Conservation (phyloP, 2,329 filamentous ascomycete genomes). For the Aspergillus unguis region DNA sequence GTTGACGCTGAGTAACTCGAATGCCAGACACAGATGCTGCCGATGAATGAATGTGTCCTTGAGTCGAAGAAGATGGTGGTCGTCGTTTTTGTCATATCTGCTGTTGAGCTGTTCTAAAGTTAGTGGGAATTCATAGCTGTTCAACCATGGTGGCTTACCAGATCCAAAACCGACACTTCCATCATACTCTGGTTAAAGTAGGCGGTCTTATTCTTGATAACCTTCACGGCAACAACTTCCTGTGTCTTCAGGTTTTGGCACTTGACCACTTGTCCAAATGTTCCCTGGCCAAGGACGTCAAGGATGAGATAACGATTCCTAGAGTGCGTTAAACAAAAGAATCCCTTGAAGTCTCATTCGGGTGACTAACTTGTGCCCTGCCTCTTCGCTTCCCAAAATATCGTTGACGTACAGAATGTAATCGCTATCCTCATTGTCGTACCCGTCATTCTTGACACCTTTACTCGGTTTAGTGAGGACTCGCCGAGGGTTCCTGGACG, state of each 20-base stretch:
- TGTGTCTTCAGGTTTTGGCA: conserved; percentile 98
- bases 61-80: conserved; percentile 88
- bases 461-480: conserved; percentile 98
- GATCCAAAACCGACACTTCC: conserved; percentile 95
- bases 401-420: conserved; percentile 99
- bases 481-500: conserved; percentile 88
- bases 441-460: conserved; percentile 96
- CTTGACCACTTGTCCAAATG: conserved; percentile 97
- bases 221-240: conserved; percentile 97
- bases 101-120: conserved; percentile 71
- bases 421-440: conserved; percentile 98
- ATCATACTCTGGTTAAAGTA: conserved; percentile 99
- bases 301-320: conserved; percentile 95
- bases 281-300: conserved; percentile 94
- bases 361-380: conserved; percentile 79
- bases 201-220: conserved; percentile 97
- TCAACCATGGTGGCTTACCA: conserved; percentile 57
- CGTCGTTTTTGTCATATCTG: conserved; percentile 98
- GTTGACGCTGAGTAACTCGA: conserved; percentile 95
- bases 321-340: conserved; percentile 12
- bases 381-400: conserved; percentile 94
- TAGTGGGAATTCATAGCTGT: conserved; percentile 15
- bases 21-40: conserved; percentile 94
- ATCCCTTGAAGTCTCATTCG: neutral
- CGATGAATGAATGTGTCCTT: conserved; percentile 98